phyloP scores from a whole-genome alignment of 2,329 filamentous ascomycete species.

The Fusarium multiceps region DNA sequence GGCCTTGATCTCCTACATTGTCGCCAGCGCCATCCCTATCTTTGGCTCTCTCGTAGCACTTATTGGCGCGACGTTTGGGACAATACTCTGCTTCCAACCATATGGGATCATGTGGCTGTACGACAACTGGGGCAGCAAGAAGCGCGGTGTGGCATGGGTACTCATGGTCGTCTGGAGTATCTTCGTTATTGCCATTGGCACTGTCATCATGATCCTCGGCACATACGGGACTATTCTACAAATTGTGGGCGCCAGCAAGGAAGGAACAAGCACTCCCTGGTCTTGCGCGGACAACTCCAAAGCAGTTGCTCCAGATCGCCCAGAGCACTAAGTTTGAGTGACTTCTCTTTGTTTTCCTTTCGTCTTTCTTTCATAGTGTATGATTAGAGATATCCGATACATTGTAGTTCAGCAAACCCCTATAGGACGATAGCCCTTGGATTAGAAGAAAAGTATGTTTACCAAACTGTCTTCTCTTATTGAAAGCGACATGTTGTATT shows the following conservation, averaged over 20 bases:
- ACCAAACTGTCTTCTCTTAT: neutral
- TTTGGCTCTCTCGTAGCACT: constrained; percentile 34
- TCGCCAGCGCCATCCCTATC: constrained; percentile 32
- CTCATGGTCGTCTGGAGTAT: constrained; percentile 15
- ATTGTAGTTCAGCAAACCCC: neutral
- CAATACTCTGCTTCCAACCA: constrained; percentile 37
- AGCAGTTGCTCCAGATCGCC: neutral
- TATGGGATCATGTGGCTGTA: constrained; percentile 36
- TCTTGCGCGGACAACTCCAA: constrained; percentile 28
- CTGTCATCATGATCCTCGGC: constrained; percentile 24
- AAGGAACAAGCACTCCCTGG: constrained; percentile 2
- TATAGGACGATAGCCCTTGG: neutral
- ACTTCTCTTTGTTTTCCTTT: neutral
- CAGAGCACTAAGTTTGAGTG: neutral
- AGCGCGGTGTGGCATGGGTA: constrained; percentile 6
- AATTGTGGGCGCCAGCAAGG: neutral
- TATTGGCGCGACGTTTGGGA: constrained; percentile 32
- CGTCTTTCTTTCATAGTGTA: neutral
- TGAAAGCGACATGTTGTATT: neutral
- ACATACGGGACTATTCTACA: constrained; percentile 28
- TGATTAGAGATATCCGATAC: constrained; percentile 8
- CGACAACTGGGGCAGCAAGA: constrained; percentile 22
- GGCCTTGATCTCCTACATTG: constrained; percentile 30
- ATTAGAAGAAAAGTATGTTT: neutral
- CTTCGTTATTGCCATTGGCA: constrained; percentile 23